phyloP scores from a whole-genome alignment of 768 basidiomycete species.

The Rhodosporidiobolus odoratus region DNA sequence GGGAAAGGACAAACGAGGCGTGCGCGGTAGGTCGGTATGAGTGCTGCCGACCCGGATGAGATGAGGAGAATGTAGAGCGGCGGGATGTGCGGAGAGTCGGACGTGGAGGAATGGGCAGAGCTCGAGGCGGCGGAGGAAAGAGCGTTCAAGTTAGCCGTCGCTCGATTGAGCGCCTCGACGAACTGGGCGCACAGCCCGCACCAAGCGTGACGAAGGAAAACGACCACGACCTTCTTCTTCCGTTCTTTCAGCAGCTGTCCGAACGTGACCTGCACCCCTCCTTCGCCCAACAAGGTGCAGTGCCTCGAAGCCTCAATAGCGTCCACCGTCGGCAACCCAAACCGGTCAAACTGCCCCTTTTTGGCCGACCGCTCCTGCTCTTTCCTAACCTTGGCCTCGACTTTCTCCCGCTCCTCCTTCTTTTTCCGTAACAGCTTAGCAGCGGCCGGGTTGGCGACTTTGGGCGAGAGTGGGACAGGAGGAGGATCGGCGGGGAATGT shows the following conservation, averaged over 20 bases:
- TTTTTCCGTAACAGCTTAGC: too few species aligned
- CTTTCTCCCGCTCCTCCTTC: background rate
- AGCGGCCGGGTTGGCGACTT: background rate
- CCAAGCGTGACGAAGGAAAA: conserved; percentile 8
- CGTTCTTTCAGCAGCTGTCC: conserved; percentile 19
- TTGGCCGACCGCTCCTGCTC: background rate
- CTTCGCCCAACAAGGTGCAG: conserved; percentile 23
- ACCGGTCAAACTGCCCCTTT: conserved; percentile 26
- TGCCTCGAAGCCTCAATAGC: background rate
- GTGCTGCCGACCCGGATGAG: conserved; percentile 16
- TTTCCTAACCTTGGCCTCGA: background rate
- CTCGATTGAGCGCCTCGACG: conserved; percentile 19
- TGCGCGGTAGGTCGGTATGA: conserved; percentile 28
- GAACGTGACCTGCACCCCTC: conserved; percentile 8
- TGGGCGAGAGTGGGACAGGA: background rate
- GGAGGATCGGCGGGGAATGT: background rate
- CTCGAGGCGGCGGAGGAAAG: conserved; percentile 2
- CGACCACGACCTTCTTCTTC: conserved; percentile 20
- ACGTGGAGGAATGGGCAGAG: background rate
- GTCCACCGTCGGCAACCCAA: conserved; percentile 11
- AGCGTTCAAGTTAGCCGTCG: conserved; percentile 2
- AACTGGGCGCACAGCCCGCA: conserved; percentile 33
- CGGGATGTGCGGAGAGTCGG: conserved; percentile 7
- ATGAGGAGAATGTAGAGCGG: conserved; percentile 32
- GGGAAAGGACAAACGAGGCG: conserved; percentile 59